Evolutionary conservation across 768 basidiomycete genomes (phyloP), one percentile per base, ranked within the genome.

Genomic region (Trichaptum fuscoviolaceum): DNA sequence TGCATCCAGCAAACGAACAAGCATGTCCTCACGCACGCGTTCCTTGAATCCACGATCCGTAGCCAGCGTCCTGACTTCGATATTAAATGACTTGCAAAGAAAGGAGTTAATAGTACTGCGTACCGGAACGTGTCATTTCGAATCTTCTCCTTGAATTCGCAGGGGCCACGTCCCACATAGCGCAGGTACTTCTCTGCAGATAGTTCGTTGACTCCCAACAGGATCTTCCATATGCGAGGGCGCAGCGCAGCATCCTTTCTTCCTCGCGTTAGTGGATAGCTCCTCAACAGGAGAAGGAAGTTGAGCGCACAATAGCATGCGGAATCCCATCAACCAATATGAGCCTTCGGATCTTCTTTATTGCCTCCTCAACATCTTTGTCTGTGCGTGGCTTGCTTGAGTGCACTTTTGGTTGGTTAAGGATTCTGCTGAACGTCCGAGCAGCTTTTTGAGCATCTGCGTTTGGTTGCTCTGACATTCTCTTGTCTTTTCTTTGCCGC

Each of bases 31-130:
- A 34, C 92, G 88, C 17, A 99, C 97, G 65, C 93, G 90, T 73
- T 96, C 93, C 77, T 96, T 97, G 81, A 99, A 99, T n/a, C 92
- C 93, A 71, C 90, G 87, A 76, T 99, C 97, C 0, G 96, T 99
- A 1, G 96, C 96, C 25, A 99, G 78, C 18, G 97, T 99, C 66
- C 93, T 92, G 34, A 42, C 35, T 58, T 36, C n/a, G 66, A 35
- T 26, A 64, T 7, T 64, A 27, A 30, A 9, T 25, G 24, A 10
- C 3, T 25, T 42, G 10, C 18, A 35, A 57, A 34, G 64, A 64
- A 23, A 24, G 35, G n/a, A 52, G 27, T 52, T 30, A 30, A 30
- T 30, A 8, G 4, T 42, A 6, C 57, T 23, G 71, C 75, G 66
- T 72, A 93, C 93, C 96, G 85, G 76, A 99, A 99, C 0, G 96